Conservation (phyloP, 768 basidiomycete genomes). For the Phylloporus arenicola region DNA sequence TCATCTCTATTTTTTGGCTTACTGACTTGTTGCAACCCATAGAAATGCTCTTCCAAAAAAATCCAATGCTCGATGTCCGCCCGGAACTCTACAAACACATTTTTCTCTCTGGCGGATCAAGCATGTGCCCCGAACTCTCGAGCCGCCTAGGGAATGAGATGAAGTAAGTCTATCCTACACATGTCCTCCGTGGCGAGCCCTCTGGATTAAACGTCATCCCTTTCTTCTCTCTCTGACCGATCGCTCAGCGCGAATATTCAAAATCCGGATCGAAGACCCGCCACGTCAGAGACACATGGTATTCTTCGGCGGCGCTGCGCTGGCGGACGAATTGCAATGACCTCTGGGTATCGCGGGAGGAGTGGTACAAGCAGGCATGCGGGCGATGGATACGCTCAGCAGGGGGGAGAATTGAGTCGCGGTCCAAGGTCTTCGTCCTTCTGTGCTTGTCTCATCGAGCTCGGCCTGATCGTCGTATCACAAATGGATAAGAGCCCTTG, state of each 20-base stretch:
- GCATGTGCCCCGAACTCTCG: conserved; percentile 98
- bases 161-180: conserved; percentile 95
- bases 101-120: conserved; percentile 94
- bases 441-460: no score
- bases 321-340: conserved; percentile 86
- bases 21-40: background rate
- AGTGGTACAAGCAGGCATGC: conserved; percentile 90
- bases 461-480: no score
- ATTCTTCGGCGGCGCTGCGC: conserved; percentile 94
- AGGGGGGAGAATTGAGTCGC: conserved; percentile 46
- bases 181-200: conserved; percentile 82
- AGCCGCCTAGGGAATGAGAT: conserved; percentile 97
- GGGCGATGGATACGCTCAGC: conserved; percentile 81
- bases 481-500: no score
- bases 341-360: conserved; percentile 92
- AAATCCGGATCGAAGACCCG: conserved; percentile 97
- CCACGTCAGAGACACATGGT: conserved; percentile 99
- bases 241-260: conserved; percentile 62
- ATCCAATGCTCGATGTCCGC: conserved; percentile 88
- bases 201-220: conserved; percentile 75
- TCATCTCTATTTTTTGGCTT: no score
- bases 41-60: conserved; percentile 97
- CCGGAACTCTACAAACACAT: conserved; percentile 93
- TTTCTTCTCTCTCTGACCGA: background rate
- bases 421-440: no score